phyloP scores from a whole-genome alignment of 1,284 basidiomycete genomes.

The Meripilus lineatus region DNA sequence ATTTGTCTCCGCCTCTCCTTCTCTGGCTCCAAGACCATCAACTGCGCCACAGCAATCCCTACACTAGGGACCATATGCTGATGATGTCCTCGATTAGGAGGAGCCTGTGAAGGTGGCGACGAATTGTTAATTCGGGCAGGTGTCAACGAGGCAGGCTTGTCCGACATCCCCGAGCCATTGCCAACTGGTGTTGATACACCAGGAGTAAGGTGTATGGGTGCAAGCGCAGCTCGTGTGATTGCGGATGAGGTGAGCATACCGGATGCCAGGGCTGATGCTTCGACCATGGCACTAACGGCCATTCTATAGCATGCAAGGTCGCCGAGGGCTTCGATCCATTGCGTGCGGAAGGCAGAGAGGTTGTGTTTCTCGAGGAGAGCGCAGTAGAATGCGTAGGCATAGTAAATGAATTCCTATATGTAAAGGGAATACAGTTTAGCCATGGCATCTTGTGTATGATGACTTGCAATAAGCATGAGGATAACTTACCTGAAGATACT shows the following conservation, averaged over 20 bases:
- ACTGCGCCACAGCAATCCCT: slow-evolving; percentile 80
- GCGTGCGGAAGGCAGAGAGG: slow-evolving; percentile 67
- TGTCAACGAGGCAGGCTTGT: slow-evolving; percentile 30
- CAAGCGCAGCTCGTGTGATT: slow-evolving; percentile 22
- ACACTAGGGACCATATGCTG: slow-evolving; percentile 57
- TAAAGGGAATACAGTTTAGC: too few species aligned
- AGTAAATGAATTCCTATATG: slow-evolving; percentile 79
- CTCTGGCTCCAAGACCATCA: slow-evolving; percentile 86
- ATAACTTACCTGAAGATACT: slow-evolving; percentile 28
- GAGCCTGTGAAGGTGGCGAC: slow-evolving; percentile 29
- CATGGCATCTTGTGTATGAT: too few species aligned
- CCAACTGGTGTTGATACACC: slow-evolving; percentile 17
- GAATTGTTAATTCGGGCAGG: slow-evolving; percentile 60
- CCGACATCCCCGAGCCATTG: slow-evolving; percentile 34
- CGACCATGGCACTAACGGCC: slow-evolving; percentile 77
- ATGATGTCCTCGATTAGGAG: slow-evolving; percentile 9
- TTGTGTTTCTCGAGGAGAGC: slow-evolving; percentile 81
- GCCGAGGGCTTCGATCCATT: slow-evolving; percentile 95
- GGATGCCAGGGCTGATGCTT: slow-evolving; percentile 35
- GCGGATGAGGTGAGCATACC: slow-evolving; percentile 40
- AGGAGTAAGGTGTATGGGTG: slow-evolving; percentile 17
- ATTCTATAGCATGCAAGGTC: slow-evolving; percentile 94
- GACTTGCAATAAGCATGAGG: background rate
- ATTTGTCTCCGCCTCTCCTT: slow-evolving; percentile 89
- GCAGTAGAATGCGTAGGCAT: slow-evolving; percentile 92